These are phyloP conservation scores for Termitomyces sp. DNA, from an alignment of 768 basidiomycete species.

Conservation along the genomic window DNA sequence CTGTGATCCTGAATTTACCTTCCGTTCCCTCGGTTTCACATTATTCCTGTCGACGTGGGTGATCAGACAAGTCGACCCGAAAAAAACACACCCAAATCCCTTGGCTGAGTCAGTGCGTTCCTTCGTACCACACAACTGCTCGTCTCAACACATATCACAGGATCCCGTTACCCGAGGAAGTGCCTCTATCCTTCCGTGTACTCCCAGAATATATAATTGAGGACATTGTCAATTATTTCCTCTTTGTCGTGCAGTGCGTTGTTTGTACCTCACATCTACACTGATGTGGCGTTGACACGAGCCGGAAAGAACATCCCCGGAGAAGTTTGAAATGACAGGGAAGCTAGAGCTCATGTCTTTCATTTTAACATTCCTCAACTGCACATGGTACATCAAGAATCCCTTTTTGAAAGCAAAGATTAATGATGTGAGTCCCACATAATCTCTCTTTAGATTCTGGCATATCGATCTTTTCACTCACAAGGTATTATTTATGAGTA, in stretches of 20 bases:
- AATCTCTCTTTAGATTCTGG: background rate
- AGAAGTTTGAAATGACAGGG: constrained; percentile 78
- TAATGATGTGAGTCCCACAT: constrained; percentile 63
- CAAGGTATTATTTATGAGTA: constrained; percentile 71
- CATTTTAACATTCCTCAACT: constrained; percentile 84
- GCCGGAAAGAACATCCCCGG: constrained; percentile 47
- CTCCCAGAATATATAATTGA: constrained; percentile 94
- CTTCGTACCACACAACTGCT: background rate
- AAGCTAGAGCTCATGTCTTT: constrained; percentile 86
- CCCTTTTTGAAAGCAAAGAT: constrained; percentile 96
- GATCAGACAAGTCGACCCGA: constrained; percentile 84
- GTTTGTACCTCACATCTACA: background rate
- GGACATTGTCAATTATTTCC: constrained; percentile 86
- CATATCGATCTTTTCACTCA: constrained; percentile 1
- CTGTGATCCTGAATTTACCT: constrained; percentile 78
- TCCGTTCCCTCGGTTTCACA: constrained; percentile 76
- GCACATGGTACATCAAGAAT: constrained; percentile 98
- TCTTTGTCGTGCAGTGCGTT: constrained; percentile 75
- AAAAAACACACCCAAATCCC: constrained; percentile 66
- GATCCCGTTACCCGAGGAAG: constrained; percentile 78
- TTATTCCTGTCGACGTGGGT: constrained; percentile 93
- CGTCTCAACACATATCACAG: constrained; percentile 33
- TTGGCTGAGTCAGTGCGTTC: constrained; percentile 50
- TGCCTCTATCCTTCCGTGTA: constrained; percentile 79
- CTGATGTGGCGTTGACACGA: constrained; percentile 14